Evolutionary conservation across 768 basidiomycete species (phyloP), one percentile per base, ranked within the genome.

Genomic region (Amanita inopinata): DNA sequence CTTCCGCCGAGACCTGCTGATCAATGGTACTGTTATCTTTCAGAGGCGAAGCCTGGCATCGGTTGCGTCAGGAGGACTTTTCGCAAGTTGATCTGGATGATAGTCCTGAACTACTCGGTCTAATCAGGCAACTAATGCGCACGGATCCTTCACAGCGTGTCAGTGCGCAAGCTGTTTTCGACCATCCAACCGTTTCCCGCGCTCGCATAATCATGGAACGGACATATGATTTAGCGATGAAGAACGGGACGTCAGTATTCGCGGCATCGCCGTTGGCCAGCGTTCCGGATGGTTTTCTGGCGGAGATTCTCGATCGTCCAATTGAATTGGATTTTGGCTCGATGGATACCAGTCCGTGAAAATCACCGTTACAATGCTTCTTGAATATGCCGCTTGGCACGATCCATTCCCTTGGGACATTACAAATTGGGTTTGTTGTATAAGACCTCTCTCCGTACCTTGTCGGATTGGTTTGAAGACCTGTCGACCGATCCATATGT

Each of bases 11-110:
- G 45, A 53, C 48, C 47, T 47, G 41, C 37, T 39, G 28, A 35
- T 39, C 46, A 31, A 38, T 40, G 42, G 47, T 44, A 43, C 40
- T 49, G 51, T 37, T 52, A 46, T 50, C 47, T 55, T 56, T 33
- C 57, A 92, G 91, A 71, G 94, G 94, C 18, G 80, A 86, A 38
- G 76, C 84, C 1, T 99, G 96, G 96, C 93, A 96, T 54, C 79
- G 84, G 49, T 71, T 98, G 25, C 81, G 96, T 43, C 76, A 77
- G 45, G 86, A 94, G 57, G 88, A 99, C 64, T 92, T 96, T 57
- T 76, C 80, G 38, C 89, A 90, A 57, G 78, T 92, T 43, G 78
- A 87, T 55, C 58, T 83, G 51, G 69, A 72, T 24, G 71, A 66
- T 38, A 87, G 82, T 51, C 66, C 71, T 5, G 76, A 80, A 55